Percentiles rank a stretch among this genome's conserved stretches.
Conservation (phyloP, 345 rosid species). For the Carallia pectinifolia region DNA sequence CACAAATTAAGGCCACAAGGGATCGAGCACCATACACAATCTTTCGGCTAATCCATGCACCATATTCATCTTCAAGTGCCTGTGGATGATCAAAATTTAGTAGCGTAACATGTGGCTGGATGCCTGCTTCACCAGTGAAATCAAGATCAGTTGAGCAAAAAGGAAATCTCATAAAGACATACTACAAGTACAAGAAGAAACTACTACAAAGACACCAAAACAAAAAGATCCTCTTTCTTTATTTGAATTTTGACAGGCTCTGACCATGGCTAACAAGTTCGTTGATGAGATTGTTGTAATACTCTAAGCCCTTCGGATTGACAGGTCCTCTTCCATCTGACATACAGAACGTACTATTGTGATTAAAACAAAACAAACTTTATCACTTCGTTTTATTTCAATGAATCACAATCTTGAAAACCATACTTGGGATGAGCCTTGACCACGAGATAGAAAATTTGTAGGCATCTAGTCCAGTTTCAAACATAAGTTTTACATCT, state of each 20-base stretch:
- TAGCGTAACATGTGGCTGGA: constrained; percentile 61
- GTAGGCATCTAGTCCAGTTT: constrained; percentile 58
- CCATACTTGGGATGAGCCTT: constrained; percentile 64
- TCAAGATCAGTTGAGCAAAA: not conserved
- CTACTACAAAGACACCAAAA: not conserved
- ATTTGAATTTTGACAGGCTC: not conserved
- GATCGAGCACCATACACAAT: constrained; percentile 39
- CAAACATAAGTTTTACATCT: constrained; percentile 75
- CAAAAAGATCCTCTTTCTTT: not conserved
- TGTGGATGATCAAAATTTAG: constrained; percentile 61
- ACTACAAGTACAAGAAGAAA: not conserved
- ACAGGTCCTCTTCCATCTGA: constrained; percentile 64
- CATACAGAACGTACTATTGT: not conserved
- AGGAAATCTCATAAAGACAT: not conserved
- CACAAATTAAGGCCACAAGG: not conserved
- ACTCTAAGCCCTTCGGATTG: constrained; percentile 51
- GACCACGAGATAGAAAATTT: constrained; percentile 83
- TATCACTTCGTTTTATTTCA: too few species aligned
- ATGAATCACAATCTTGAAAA: not conserved
- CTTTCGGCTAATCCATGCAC: constrained; percentile 56
- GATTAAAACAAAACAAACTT: not conserved
- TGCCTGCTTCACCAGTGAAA: constrained; percentile 38
- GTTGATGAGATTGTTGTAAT: constrained; percentile 55
- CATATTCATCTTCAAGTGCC: constrained; percentile 63
- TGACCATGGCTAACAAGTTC: constrained; percentile 45